A percentile compares a stretch with the other conserved stretches of the same genome.
These are phyloP conservation scores for Fusarium algeriense DNA, from an alignment of 2,329 filamentous ascomycete genomes.

Conservation along the genomic window DNA sequence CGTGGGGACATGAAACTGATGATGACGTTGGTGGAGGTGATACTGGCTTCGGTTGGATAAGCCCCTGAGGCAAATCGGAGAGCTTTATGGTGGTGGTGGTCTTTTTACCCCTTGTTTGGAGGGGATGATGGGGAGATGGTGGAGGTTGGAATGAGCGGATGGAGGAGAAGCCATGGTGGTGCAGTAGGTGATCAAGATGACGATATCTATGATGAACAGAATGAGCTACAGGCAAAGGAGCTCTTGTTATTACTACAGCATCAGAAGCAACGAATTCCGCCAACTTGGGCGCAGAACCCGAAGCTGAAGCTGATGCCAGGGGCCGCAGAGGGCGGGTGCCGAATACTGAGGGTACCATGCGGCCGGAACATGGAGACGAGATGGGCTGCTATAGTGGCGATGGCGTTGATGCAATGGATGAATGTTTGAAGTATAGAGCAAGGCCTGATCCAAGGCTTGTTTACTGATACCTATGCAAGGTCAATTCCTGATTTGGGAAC, in stretches of 20 bases:
- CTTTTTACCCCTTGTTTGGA: slow-evolving; percentile 63
- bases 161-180: slow-evolving; percentile 17
- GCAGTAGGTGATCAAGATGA: slow-evolving; percentile 9
- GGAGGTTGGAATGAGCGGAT: slow-evolving; percentile 40
- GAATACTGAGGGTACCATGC: slow-evolving; percentile 44
- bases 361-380: slow-evolving; percentile 45
- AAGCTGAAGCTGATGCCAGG: slow-evolving; percentile 34
- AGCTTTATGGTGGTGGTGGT: slow-evolving; percentile 66
- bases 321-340: slow-evolving; percentile 46
- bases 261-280: slow-evolving; percentile 4
- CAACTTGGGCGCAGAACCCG: slow-evolving; percentile 13
- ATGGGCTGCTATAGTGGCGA: slow-evolving; percentile 39
- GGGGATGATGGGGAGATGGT: slow-evolving; percentile 34
- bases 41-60: slow-evolving; percentile 48
- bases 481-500: slow-evolving; percentile 14
- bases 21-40: slow-evolving; percentile 34
- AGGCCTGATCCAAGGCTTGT: slow-evolving; percentile 11
- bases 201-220: neutral
- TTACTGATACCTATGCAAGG: slow-evolving; percentile 10
- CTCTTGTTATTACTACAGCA: slow-evolving; percentile 4
- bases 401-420: slow-evolving; percentile 15
- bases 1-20: slow-evolving; percentile 27
- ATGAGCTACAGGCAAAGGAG: slow-evolving; percentile 11
- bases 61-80: slow-evolving; percentile 69
- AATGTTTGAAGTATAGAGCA: slow-evolving; percentile 10